Conservation (phyloP, 305 asterid species). For the Fraxinus latifolia region DNA sequence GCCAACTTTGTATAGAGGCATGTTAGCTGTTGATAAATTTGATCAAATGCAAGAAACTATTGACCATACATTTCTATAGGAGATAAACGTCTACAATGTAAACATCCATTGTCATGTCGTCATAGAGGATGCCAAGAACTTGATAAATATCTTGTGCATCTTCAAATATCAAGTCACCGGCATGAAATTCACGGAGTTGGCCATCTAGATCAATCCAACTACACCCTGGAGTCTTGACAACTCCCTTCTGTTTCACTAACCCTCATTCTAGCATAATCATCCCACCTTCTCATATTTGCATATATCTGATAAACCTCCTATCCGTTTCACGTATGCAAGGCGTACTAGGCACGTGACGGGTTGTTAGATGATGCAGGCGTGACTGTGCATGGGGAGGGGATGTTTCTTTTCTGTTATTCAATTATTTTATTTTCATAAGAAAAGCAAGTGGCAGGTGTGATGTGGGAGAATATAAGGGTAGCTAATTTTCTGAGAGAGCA, state of each 20-base stretch:
- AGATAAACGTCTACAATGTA: background rate
- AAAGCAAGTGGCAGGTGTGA: too few species aligned
- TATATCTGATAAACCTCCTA: constrained; percentile 26
- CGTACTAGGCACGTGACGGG: too few species aligned
- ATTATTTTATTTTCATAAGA: too few species aligned
- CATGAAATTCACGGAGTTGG: constrained; percentile 64
- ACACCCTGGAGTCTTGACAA: constrained; percentile 76
- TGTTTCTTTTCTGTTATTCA: too few species aligned
- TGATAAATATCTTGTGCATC: constrained; percentile 37
- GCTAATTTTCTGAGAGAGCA: too few species aligned
- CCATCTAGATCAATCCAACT: constrained; percentile 79
- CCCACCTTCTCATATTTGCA: constrained; percentile 70
- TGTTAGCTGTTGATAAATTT: background rate
- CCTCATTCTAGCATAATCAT: constrained; percentile 73
- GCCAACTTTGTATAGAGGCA: background rate
- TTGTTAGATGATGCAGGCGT: too few species aligned
- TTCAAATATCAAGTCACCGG: constrained; percentile 46
- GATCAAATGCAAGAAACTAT: background rate
- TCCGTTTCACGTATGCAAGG: too few species aligned
- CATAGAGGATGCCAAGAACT: constrained; percentile 52
- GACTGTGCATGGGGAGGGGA: too few species aligned
- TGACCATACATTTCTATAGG: background rate
- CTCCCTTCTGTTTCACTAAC: constrained; percentile 67
- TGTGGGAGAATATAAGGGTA: too few species aligned
- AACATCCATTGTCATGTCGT: constrained; percentile 40